Base-by-base conservation (phyloP, 352 stramenopile species). In the Peronospora tabacina region DNA sequence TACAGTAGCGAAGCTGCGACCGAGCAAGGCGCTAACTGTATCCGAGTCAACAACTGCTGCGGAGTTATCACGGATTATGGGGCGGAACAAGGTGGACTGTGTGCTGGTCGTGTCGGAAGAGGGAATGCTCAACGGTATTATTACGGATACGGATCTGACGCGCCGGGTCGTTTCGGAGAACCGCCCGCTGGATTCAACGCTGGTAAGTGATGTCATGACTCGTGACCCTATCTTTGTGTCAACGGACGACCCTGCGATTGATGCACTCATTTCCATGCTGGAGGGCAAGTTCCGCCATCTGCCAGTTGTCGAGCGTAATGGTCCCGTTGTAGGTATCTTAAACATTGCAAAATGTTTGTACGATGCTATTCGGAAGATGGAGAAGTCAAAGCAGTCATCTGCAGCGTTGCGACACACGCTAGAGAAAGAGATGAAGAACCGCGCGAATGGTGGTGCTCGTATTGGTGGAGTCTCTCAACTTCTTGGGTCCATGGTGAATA, bases 261-360 rank as follows among this genome's bases (percentile, higher is more conserved):
- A 90, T 17, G 84, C 84, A 2, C 63, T 95, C n/a, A 87, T 77
- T 50, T 68, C 42, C 12, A 95, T 95, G 84, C 52, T 95, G 12
- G 82, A 92, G 55, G 84, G 84, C 22, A 90, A 90, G 35, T 95
- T 95, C 55, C 82, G 84, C 26, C 84, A 95, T 43, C 51, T 93
- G 35, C 85, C 85, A 8, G 85, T 94, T 9, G 75, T 93, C 1
- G 82, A 93, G 41, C 75, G 68, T 39, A 65, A 73, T 16, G 85
- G 82, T 0, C 81, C 77, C 1, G 91, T 99, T 5, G 90, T 97
- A 5, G 96, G 96, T 9, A 85, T 99, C 34, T 63, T 99, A 16
- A 96, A 98, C 70, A 99, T 99, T 69, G 94, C 91, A 9, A 98
- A 98, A 65, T 99, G 96, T 55, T 53, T 99, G 50, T 98, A 98